Base-by-base conservation (phyloP, 108 stramenopile genomes). In the Craspedostauros australis region DNA sequence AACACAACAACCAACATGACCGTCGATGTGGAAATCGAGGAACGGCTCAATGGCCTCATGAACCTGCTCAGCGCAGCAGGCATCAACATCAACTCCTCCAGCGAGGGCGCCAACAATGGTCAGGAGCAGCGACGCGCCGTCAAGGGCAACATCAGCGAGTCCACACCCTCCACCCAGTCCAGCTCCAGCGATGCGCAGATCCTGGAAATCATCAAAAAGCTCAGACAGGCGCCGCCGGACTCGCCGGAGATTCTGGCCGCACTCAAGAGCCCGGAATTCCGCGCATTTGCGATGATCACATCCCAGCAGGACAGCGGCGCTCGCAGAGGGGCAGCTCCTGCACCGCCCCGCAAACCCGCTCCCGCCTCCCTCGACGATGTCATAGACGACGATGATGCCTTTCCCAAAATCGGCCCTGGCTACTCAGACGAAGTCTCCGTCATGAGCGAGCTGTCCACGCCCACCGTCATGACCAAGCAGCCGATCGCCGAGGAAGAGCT, bases 341-440 rank as follows among this genome's bases (percentile, higher is more conserved):
- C 53, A 34, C 38, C 68, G n/a, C n/a, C 9, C 34, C 34, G 34
- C 34, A 8, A 36, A 36, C 34, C 34, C n/a, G n/a, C n/a, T n/a
- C n/a, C n/a, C 9, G 34, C 34, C 4, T 33, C 60, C 14, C 48
- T 56, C 1, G 62, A 69, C 26, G 68, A 69, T 51, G 61, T 60
- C 19, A 43, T 64, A 23, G 59, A 60, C 27, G 69, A 70, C 5
- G 74, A 76, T 38, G 74, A 69, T 40, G 58, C 69, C 51, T 79
- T 71, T 45, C 78, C 78, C n/a, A 79, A 75, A 49, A 74, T 79
- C 49, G 78, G 78, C 14, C 73, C 68, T 1, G 78, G 78, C 25
- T 69, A 70, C 34, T 71, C 69, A 1, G 78, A 79, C 39, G 68
- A 70, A 30, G 57, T 70, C 41, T 70, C 68, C 2, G 69, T 74